phyloP scores from a whole-genome alignment of 2,329 filamentous ascomycete genomes.

The Sporothrix humicola region DNA sequence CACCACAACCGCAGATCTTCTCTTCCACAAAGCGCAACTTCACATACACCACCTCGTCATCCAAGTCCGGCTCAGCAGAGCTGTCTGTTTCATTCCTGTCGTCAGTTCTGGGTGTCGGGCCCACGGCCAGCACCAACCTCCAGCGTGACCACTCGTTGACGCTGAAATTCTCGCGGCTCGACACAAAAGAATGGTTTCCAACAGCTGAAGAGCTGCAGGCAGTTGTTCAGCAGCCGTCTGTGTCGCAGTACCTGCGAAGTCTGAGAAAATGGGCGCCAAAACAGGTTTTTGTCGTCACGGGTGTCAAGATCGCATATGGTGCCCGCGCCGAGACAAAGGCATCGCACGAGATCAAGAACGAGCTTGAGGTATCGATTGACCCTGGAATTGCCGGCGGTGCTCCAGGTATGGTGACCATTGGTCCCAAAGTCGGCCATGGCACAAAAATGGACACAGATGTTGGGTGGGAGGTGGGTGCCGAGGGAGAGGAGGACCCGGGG shows the following conservation, averaged over 20 bases:
- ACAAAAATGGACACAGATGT: background rate
- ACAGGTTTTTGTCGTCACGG: background rate
- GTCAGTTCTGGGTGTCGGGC: background rate
- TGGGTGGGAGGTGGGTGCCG: background rate
- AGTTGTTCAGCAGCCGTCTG: background rate
- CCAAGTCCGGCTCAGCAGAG: background rate
- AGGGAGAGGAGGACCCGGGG: background rate
- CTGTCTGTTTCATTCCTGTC: background rate
- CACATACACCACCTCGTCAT: background rate
- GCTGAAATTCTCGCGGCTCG: background rate
- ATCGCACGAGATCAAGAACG: background rate
- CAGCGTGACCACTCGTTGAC: background rate
- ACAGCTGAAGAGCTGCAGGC: background rate
- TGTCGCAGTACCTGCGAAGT: background rate
- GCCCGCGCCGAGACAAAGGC: background rate
- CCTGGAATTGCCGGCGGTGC: background rate
- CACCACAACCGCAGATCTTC: background rate
- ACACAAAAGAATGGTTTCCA: constrained; percentile 6
- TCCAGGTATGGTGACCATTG: background rate
- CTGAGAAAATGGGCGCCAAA: background rate
- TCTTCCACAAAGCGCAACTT: background rate
- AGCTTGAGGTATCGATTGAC: background rate
- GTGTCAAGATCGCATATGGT: background rate
- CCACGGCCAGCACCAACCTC: background rate
- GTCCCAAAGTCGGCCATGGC: background rate